Evolutionary conservation across 2,329 filamentous ascomycete genomes (phyloP).

Genomic region (Gliomastix tumulicola): DNA sequence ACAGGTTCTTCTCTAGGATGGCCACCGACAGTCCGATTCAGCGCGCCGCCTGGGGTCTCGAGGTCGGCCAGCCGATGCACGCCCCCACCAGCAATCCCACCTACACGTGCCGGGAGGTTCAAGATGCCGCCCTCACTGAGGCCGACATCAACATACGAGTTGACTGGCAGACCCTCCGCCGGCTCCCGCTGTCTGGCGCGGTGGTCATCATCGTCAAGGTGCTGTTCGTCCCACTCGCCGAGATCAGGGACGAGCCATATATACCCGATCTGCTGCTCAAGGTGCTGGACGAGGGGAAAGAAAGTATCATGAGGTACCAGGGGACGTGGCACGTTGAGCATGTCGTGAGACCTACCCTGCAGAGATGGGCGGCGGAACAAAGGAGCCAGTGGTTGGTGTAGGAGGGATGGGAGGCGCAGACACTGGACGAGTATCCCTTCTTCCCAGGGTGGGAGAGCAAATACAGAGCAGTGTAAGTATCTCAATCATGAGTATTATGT

Average conservation of each 20-base stretch:
- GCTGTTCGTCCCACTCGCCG: slow-evolving; percentile 66
- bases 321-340: slow-evolving; percentile 75
- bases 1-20: slow-evolving; percentile 74
- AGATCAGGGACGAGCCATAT: slow-evolving; percentile 65
- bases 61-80: slow-evolving; percentile 68
- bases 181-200: slow-evolving; percentile 67
- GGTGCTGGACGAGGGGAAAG: slow-evolving; percentile 60
- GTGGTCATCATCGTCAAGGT: slow-evolving; percentile 88
- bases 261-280: slow-evolving; percentile 63
- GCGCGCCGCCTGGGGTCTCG: slow-evolving; percentile 77
- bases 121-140: slow-evolving; percentile 47
- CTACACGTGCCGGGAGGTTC: slow-evolving; percentile 49
- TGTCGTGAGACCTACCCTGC: slow-evolving; percentile 58
- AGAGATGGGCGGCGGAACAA: slow-evolving; percentile 60
- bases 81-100: slow-evolving; percentile 64
- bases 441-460: slow-evolving; percentile 60
- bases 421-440: slow-evolving; percentile 68
- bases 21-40: slow-evolving; percentile 70
- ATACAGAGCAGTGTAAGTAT: too few relatives aligned
- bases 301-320: slow-evolving; percentile 70
- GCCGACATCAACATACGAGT: slow-evolving; percentile 64
- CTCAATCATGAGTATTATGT: too few relatives aligned
- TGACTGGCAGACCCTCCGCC: slow-evolving; percentile 82
- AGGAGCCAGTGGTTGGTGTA: slow-evolving; percentile 51
- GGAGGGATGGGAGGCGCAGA: slow-evolving; percentile 58